Conservation (phyloP, 192 early-diverging fungal species). For the Entomortierella beljakovae region DNA sequence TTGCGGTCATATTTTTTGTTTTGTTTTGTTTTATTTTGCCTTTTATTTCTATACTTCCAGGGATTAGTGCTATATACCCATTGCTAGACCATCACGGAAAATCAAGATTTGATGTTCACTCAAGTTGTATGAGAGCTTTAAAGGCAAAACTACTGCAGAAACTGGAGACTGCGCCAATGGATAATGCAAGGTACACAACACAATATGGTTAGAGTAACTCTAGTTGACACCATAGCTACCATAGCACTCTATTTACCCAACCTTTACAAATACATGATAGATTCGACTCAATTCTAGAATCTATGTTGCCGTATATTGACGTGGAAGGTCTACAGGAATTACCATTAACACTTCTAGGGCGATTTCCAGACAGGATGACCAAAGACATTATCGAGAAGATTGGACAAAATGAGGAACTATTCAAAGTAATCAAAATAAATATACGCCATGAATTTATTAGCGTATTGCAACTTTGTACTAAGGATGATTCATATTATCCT, state of each 20-base stretch:
- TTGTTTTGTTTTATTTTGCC: conserved; percentile 5
- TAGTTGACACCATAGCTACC: neutral
- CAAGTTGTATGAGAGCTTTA: conserved; percentile 58
- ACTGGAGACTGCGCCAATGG: conserved; percentile 51
- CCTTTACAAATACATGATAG: conserved; percentile 14
- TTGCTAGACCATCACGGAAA: conserved; percentile 62
- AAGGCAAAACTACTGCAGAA: conserved; percentile 57
- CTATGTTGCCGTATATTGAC: conserved; percentile 62
- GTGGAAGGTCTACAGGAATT: conserved; percentile 61
- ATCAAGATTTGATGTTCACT: conserved; percentile 59
- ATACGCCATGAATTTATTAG: neutral
- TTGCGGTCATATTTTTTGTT: neutral
- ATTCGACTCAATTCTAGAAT: conserved; percentile 54
- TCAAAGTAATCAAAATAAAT: conserved; percentile 41
- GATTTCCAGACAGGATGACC: conserved; percentile 55
- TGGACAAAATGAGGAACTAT: conserved; percentile 54
- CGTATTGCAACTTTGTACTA: no score
- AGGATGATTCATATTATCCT: no score
- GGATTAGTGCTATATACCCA: conserved; percentile 59
- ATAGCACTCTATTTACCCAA: neutral
- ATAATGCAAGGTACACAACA: conserved; percentile 25
- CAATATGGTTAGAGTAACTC: neutral
- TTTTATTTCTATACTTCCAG: conserved; percentile 42
- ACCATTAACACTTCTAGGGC: conserved; percentile 61
- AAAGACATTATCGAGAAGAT: conserved; percentile 58